Evolutionary conservation across 2,329 filamentous ascomycete species (phyloP).

Genomic region (Stagonosporopsis vannaccii): DNA sequence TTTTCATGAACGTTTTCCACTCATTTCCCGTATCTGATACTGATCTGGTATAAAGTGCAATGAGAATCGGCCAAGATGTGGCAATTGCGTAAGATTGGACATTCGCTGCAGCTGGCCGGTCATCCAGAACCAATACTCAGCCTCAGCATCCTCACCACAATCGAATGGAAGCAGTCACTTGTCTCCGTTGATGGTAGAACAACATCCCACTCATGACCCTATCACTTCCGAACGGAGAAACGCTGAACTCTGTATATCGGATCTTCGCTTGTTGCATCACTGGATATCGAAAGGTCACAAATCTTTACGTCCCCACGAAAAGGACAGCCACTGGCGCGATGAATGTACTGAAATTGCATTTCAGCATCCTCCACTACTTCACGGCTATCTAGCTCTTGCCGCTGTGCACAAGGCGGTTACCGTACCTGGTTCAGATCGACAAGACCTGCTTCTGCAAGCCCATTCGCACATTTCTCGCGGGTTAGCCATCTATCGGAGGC

Average conservation of each 20-base stretch:
- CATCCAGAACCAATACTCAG: constrained; percentile 26
- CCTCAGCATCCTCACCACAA: constrained; percentile 24
- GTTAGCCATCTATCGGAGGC: constrained; percentile 32
- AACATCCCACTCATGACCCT: not conserved
- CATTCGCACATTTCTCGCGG: constrained; percentile 38
- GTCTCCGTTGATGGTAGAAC: not conserved
- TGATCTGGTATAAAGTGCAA: constrained; percentile 35
- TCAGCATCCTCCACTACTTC: constrained; percentile 39
- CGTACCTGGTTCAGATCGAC: constrained; percentile 28
- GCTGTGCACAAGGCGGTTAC: constrained; percentile 38
- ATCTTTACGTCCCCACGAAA: constrained; percentile 28
- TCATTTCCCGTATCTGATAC: not conserved
- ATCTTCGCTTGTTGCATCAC: constrained; percentile 40
- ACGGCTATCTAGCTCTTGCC: constrained; percentile 39
- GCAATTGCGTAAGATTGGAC: constrained; percentile 40
- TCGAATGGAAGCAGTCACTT: constrained; percentile 23
- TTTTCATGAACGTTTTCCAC: not conserved
- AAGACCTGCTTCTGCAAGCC: constrained; percentile 35
- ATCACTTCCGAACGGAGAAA: constrained; percentile 1
- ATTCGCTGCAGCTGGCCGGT: constrained; percentile 42
- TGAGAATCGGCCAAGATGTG: constrained; percentile 40
- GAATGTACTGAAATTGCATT: constrained; percentile 35
- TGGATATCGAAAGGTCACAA: constrained; percentile 35
- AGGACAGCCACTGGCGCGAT: constrained; percentile 27
- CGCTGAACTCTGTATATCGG: constrained; percentile 35